Evolutionary conservation across 1,284 basidiomycete species (phyloP), one percentile per base, ranked within the genome.

Genomic region (Cryptococcus jaspeensis): DNA sequence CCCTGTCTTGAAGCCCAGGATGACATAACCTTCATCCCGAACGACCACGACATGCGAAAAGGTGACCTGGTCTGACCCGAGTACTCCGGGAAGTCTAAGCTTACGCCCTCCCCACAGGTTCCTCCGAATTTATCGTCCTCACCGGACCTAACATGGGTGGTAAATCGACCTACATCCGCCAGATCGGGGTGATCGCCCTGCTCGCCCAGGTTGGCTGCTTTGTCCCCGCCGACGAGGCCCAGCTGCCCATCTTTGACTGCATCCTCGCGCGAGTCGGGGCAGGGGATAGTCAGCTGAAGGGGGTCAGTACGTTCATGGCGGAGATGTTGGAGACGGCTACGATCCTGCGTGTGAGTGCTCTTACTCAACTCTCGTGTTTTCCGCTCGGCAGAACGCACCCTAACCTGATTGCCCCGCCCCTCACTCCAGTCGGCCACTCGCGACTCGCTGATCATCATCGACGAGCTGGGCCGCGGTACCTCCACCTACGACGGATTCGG

Each of bases 401-500:
- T 32, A 32, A 32, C 28, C 9, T 9, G 28, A 9, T 32, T 9
- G 9, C 28, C 28, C 28, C 28, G 5, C 28, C 28, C 18, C 15
- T 5, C 40, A 13, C 43, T 2, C 13, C 64, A 93, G 88, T 88
- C 90, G 38, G 94, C 96, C 2, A 91, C 92, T 0, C 86, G 86
- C 63, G 87, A 99, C 76, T 97, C 93, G 1, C 80, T 99, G 42
- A 90, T 99, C 64, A 96, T 99, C 72, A 99, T 99, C 55, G 96
- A 99, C 75, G 96, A 99, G 77, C 84, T 99, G 0, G 95, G 95
- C 35, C 83, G 95, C 79, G 95, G 94, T n/a, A 99, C 96, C 0
- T 97, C 93, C 0, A 99, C 96, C 0, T 97, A 97, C 68, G 96
- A 99, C 75, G 96, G 96, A 0, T 99, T 99, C 69, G 96, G 96